Percentiles rank a stretch among this genome's conserved stretches.
These are phyloP conservation scores for Kuraishia borneana DNA, from an alignment of 805 yeast genomes.

Conservation along the genomic window DNA sequence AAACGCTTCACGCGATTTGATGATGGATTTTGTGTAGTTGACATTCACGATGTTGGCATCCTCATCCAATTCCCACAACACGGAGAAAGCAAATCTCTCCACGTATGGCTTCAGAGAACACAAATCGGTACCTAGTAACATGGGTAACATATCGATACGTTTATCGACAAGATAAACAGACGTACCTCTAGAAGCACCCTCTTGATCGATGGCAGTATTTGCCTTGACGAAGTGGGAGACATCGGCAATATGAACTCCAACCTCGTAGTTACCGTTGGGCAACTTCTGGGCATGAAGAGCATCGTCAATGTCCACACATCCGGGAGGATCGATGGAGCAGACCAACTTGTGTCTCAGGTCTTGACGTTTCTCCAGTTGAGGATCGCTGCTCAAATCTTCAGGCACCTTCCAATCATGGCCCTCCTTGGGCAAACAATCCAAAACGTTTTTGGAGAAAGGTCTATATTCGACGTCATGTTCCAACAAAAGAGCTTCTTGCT, in stretches of 20 bases:
- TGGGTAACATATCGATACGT: constrained; percentile 97
- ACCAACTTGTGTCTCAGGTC: constrained; percentile 85
- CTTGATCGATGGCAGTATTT: constrained; percentile 82
- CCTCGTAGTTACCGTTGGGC: constrained; percentile 92
- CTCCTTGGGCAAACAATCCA: constrained; percentile 86
- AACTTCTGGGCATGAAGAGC: constrained; percentile 81
- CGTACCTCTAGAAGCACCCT: constrained; percentile 96
- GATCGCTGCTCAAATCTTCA: constrained; percentile 41
- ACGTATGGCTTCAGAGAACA: constrained; percentile 94
- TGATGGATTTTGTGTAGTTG: constrained; percentile 76
- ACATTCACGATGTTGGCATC: constrained; percentile 77
- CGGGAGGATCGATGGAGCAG: constrained; percentile 96
- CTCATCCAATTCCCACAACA: constrained; percentile 87
- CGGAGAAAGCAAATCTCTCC: constrained; percentile 92
- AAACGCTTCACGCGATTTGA: constrained; percentile 87
- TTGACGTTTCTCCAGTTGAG: constrained; percentile 47
- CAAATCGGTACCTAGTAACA: constrained; percentile 86
- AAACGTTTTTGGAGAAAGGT: constrained; percentile 86
- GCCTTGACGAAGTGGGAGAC: constrained; percentile 96
- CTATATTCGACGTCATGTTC: constrained; percentile 97
- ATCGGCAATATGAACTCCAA: constrained; percentile 98
- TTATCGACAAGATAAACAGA: constrained; percentile 95
- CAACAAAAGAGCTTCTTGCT: constrained; percentile 84
- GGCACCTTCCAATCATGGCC: constrained; percentile 94
- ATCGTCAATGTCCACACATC: constrained; percentile 97